These are phyloP conservation scores for Simmondsia chinensis DNA, from an alignment of 148 eudicot species.

Conservation along the genomic window DNA sequence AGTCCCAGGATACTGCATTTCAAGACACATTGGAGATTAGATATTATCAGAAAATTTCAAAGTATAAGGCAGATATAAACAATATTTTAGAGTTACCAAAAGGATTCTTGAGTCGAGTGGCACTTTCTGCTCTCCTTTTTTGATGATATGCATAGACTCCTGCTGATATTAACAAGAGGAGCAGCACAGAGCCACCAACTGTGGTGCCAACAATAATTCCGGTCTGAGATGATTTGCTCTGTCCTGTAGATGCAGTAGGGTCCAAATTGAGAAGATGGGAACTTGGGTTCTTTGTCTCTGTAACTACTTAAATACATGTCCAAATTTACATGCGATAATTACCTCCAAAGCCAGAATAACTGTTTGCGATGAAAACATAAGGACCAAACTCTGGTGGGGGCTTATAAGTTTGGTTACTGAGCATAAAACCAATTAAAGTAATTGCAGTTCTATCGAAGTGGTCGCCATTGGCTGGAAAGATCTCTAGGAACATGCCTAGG, in stretches of 20 bases:
- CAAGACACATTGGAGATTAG: neutral
- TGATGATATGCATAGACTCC: conserved; percentile 50
- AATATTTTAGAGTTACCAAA: conserved; percentile 30
- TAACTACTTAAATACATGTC: too few relatives aligned
- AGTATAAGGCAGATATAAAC: neutral
- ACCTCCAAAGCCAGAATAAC: conserved; percentile 37
- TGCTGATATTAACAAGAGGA: conserved; percentile 32
- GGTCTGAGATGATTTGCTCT: conserved; percentile 19
- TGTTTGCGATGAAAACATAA: conserved; percentile 32
- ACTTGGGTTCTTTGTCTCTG: too few relatives aligned
- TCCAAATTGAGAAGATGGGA: conserved; percentile 3
- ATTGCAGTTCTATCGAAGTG: conserved; percentile 49
- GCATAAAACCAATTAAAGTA: conserved; percentile 32
- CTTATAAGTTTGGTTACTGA: conserved; percentile 57
- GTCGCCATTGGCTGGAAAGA: conserved; percentile 52
- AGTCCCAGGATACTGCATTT: conserved; percentile 66
- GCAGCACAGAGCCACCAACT: conserved; percentile 31
- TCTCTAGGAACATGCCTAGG: conserved; percentile 28
- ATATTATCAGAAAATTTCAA: neutral
- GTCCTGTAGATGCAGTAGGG: conserved; percentile 11
- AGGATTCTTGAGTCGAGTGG: conserved; percentile 35
- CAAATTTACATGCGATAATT: neutral
- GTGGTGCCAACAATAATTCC: conserved; percentile 41
- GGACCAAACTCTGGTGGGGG: conserved; percentile 57
- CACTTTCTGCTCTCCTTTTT: conserved; percentile 46